These are phyloP conservation scores for Phialemoniopsis sp. DNA, from an alignment of 2,329 filamentous ascomycete species.

Conservation along the genomic window DNA sequence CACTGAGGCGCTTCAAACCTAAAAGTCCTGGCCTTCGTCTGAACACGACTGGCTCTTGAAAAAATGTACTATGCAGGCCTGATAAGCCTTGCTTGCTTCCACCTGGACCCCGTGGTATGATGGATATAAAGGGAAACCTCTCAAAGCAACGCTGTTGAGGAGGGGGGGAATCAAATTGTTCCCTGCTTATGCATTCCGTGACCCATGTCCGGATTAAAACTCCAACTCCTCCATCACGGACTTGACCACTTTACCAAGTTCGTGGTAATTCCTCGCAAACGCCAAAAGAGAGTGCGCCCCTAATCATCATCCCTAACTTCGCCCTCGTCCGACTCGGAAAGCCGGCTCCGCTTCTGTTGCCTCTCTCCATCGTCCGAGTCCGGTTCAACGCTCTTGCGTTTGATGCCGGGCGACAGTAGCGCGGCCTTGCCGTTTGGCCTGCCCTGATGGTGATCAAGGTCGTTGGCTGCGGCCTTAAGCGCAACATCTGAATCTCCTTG, in stretches of 20 bases:
- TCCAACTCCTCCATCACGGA: too few relatives aligned
- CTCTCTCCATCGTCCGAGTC: constrained; percentile 12
- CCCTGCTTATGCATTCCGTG: background rate
- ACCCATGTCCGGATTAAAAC: background rate
- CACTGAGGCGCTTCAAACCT: too few relatives aligned
- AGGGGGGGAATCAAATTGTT: too few relatives aligned
- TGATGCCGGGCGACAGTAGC: constrained; percentile 18
- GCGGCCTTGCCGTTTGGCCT: constrained; percentile 11
- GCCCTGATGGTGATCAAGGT: constrained; percentile 16
- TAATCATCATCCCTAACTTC: constrained; percentile 12
- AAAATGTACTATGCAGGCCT: too few relatives aligned
- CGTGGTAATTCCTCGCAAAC: too few relatives aligned
- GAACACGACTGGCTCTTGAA: too few relatives aligned
- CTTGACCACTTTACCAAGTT: too few relatives aligned
- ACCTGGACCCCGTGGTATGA: too few relatives aligned
- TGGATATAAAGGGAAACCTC: too few relatives aligned
- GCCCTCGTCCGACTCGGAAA: constrained; percentile 18
- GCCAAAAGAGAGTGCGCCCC: background rate
- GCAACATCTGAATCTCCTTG: constrained; percentile 23
- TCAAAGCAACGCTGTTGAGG: too few relatives aligned
- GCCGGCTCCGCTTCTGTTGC: constrained; percentile 13
- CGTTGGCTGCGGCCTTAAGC: constrained; percentile 25
- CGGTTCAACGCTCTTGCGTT: constrained; percentile 19
- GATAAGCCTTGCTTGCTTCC: too few relatives aligned
- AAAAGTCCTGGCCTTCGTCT: too few relatives aligned